Evolutionary conservation across 2,329 filamentous ascomycete genomes (phyloP), one percentile per base, ranked within the genome.

Genomic region (Raffaelea arxii): DNA sequence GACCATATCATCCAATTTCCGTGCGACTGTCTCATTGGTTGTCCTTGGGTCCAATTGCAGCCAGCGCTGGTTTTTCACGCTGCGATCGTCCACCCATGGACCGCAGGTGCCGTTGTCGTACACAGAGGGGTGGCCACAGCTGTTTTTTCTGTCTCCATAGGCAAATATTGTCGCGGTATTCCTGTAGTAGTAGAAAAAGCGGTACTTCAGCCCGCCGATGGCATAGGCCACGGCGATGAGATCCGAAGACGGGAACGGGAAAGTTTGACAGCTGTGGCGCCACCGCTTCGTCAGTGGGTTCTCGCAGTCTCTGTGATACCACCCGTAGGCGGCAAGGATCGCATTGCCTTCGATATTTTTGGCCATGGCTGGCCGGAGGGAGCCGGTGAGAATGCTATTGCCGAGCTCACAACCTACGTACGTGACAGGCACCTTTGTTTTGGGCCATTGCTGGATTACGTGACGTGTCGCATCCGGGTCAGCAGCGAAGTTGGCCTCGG

Each of bases 321-420:
- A 70, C 2, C 60, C 49, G 47, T 70, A 71, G 3, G 65, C 66
- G 23, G 56, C 56, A 4, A 60, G 53, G 1, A 67, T 58, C n/a
- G n/a, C n/a, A n/a, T n/a, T n/a, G n/a, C n/a, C n/a, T n/a, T n/a
- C n/a, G n/a, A n/a, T n/a, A n/a, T n/a, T n/a, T n/a, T n/a, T n/a
- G n/a, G n/a, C n/a, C n/a, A n/a, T 1, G 66, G 66, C 30, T 68
- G 65, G 12, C 49, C 49, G 6, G 25, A 30, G 1, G 57, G 64
- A 1, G 58, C 62, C 10, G 0, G 68, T 66, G 4, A 58, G 49
- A 18, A 75, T 66, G 12, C 57, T 40, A 2, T 53, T 53, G n/a
- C 72, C 69, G 1, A 74, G 56, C 47, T 74, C 69, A 12, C 50
- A 54, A 11, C 72, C 72, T 2, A 64, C 60, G 51, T 66, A 75